phyloP scores from a whole-genome alignment of 2,329 filamentous ascomycete species.

The Zasmidium cellare region DNA sequence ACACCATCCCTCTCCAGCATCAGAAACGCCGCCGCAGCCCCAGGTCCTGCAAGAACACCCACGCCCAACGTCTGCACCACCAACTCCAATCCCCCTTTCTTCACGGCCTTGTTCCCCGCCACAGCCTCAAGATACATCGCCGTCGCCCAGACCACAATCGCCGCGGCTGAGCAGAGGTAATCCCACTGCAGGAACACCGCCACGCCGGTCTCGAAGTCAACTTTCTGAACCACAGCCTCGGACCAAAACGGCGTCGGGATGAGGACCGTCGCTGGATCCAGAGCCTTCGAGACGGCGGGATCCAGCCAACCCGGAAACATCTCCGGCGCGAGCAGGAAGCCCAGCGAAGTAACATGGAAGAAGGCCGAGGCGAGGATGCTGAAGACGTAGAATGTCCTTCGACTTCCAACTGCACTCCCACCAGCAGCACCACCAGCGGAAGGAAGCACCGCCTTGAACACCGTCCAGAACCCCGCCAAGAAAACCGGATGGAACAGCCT shows the following conservation, averaged over 20 bases:
- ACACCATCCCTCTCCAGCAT: constrained; percentile 22
- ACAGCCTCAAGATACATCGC: constrained; percentile 17
- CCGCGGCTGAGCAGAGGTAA: constrained; percentile 18
- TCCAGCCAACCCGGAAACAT: constrained; percentile 19
- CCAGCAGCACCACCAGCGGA: no score
- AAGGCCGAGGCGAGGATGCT: constrained; percentile 22
- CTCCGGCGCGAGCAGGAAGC: constrained; percentile 12
- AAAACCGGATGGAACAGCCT: constrained; percentile 25
- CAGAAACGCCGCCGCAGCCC: constrained; percentile 24
- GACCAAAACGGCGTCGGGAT: constrained; percentile 22
- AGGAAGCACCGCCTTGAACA: constrained; percentile 3
- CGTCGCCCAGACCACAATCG: constrained; percentile 22
- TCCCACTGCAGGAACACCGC: constrained; percentile 28
- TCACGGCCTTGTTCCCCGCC: constrained; percentile 1
- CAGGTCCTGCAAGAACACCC: constrained; percentile 20
- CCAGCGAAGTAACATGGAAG: constrained; percentile 22
- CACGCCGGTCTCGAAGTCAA: constrained; percentile 18
- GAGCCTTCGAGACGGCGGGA: constrained; percentile 11
- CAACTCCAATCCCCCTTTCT: constrained; percentile 1
- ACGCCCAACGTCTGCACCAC: constrained; percentile 14
- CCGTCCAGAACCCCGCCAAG: constrained; percentile 13
- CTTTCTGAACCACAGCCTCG: constrained; percentile 5
- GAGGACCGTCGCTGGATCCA: constrained; percentile 14
- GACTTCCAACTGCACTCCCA: background rate
- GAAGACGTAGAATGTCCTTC: constrained; percentile 22